Base-by-base conservation (phyloP, 2,329 filamentous ascomycete genomes). In the Talaromyces sp. region DNA sequence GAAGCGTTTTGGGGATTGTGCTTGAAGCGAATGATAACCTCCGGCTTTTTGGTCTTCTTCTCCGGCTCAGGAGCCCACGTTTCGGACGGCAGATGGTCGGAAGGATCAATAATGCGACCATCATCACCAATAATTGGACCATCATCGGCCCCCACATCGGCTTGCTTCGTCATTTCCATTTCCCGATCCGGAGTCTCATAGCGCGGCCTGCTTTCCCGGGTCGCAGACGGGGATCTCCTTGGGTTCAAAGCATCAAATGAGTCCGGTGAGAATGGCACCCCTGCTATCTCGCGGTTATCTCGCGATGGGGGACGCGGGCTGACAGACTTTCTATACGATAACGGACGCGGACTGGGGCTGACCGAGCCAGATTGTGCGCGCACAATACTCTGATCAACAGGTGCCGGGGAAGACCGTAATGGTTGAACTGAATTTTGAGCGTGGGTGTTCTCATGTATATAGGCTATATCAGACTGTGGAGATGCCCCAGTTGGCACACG, bases 61-160 rank as follows among this genome's bases (percentile, higher is more conserved):
- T 87, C 85, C 2, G 86, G 86, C 68, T 89, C 86, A 0, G 86
- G 86, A 0, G 86, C 86, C 86, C 86, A 89, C 2, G 84, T 85
- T 64, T 87, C 83, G 3, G 86, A 79, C 0, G 86, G 86, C 1
- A 89, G 77, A 69, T 88, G 85, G 69, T 89, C 86, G 0, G 85
- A 87, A 4, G 86, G 86, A 71, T 89, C 86, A 66, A 89, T 87
- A 61, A 86, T 82, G 36, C 85, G 81, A 16, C 86, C 86, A 69
- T 87, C 84, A 68, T 85, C 85, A 18, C 83, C 85, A 51, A 87
- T 84, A 60, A 89, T 87, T 7, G 86, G 85, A 2, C 82, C 83
- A 44, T 81, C 72, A 51, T 82, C 78, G 27, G 80, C 75, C 59
- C 42, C 58, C 55, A 42, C 56, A 73, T 68, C 63, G 77, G 75